These are phyloP conservation scores for Fusarium mundagurra DNA, from an alignment of 2,329 filamentous ascomycete genomes.

Conservation along the genomic window DNA sequence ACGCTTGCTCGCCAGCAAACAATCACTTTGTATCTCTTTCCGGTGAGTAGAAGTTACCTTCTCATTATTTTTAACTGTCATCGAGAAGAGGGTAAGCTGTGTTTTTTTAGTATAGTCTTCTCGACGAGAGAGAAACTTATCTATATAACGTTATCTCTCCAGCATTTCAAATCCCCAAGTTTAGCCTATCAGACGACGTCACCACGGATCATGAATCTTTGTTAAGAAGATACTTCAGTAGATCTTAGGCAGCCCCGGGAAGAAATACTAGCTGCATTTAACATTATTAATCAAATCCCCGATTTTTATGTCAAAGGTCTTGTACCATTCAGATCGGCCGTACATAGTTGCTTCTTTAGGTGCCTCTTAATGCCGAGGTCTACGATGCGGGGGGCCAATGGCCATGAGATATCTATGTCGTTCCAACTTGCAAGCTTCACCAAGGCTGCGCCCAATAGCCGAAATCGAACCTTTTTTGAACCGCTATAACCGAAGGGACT, in stretches of 20 bases:
- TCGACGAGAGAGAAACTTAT: neutral
- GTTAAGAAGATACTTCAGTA: neutral
- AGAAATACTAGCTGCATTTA: neutral
- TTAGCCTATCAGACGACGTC: too few species aligned
- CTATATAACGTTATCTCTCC: neutral
- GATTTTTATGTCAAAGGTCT: neutral
- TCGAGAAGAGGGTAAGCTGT: neutral
- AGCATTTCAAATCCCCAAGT: accelerated
- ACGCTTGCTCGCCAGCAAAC: neutral
- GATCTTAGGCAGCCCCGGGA: neutral
- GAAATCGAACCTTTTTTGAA: neutral
- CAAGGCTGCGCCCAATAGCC: neutral
- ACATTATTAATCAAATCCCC: neutral
- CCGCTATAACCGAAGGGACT: too few species aligned
- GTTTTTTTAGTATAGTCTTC: neutral
- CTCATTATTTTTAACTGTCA: neutral
- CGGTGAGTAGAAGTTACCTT: accelerated
- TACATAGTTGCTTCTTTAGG: neutral
- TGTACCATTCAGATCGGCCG: neutral
- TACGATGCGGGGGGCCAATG: slow-evolving; percentile 16
- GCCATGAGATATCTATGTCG: neutral
- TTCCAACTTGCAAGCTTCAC: neutral
- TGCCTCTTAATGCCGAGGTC: slow-evolving; percentile 18
- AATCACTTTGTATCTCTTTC: neutral
- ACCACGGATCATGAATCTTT: neutral